Base-by-base conservation (phyloP, 352 stramenopile species). In the Pythium plurisporium region DNA sequence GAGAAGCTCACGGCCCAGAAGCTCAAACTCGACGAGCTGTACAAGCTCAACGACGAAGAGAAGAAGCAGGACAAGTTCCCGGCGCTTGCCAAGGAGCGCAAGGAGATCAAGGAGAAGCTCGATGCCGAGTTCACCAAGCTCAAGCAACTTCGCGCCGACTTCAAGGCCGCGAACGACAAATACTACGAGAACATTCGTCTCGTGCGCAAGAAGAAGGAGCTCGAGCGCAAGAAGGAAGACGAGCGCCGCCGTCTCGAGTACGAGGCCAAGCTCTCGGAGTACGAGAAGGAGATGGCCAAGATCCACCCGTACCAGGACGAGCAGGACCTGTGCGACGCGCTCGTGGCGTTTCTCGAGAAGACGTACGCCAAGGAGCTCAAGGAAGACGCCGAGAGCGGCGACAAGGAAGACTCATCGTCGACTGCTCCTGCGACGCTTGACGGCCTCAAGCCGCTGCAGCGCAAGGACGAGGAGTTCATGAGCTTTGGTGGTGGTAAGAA, bases 231-330 rank as follows among this genome's bases (percentile, higher is more conserved):
- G 70, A 86, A 86, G 68, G 78, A 94, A 62, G 81, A 94, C 47
- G 81, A 89, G 26, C 84, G 84, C 59, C 84, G 87, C 58, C 69
- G 70, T 26, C 74, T 81, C 38, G 82, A 97, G 59, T 95, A 96
- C 56, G 93, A 97, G 44, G 89, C 93, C 64, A 98, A 98, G 74
- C 86, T 98, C 60, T 86, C 96, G n/a, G 80, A 97, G 59, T 98
- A 98, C 71, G 93, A 98, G 66, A 89, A 96, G 64, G 95, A 98
- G 67, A 91, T 98, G 72, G 72, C 89, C 55, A 97, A 98, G 76
- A 97, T 98, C 70, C 93, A 96, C 72, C 93, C 94, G 30, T 98
- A 97, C 72, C 94, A 98, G 74, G 91, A 98, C 63, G 94, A 99
- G 66, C 95, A 98, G 79, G 89, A 95, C 64, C 76, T 99, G 8